Percentiles rank a stretch among this genome's conserved stretches.
These are phyloP conservation scores for Verticillium tricorpus DNA, from an alignment of 2,329 filamentous ascomycete genomes.

Conservation along the genomic window DNA sequence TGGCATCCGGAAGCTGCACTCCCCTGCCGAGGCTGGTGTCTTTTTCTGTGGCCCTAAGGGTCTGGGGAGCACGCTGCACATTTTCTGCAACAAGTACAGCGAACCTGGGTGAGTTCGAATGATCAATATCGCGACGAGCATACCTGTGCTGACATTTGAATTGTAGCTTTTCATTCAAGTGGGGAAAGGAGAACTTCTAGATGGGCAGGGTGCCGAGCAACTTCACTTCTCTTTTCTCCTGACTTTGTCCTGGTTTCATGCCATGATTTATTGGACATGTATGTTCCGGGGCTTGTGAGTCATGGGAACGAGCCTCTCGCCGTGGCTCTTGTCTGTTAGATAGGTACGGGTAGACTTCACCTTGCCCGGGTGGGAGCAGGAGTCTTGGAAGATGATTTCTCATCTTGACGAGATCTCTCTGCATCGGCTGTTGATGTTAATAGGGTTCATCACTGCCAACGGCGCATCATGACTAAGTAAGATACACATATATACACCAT, in stretches of 20 bases:
- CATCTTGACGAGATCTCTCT: slow-evolving; percentile 8
- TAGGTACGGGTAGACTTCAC: not conserved
- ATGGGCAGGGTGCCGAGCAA: slow-evolving; percentile 19
- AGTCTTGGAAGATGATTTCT: slow-evolving; percentile 5
- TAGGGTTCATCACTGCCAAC: not conserved
- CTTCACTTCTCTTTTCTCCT: slow-evolving; percentile 9
- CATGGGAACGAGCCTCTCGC: not conserved
- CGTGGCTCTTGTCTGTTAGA: not conserved
- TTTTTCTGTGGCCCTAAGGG: slow-evolving; percentile 86
- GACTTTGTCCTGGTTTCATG: not conserved
- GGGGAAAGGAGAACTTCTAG: slow-evolving; percentile 68
- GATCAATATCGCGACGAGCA: not conserved
- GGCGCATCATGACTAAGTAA: not conserved
- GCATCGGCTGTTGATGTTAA: slow-evolving; percentile 14
- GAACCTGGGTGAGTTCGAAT: slow-evolving; percentile 63
- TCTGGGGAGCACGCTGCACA: slow-evolving; percentile 69
- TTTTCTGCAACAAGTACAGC: slow-evolving; percentile 85
- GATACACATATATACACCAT: not conserved
- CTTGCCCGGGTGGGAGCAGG: not conserved
- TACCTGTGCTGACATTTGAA: slow-evolving; percentile 12
- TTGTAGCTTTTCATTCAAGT: slow-evolving; percentile 58
- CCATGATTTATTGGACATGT: not conserved
- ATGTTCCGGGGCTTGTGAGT: not conserved
- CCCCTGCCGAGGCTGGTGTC: slow-evolving; percentile 67
- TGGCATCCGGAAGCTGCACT: slow-evolving; percentile 73